Evolutionary conservation across 257 asterid genomes (phyloP).

Genomic region (Fraxinus quadrangulata): DNA sequence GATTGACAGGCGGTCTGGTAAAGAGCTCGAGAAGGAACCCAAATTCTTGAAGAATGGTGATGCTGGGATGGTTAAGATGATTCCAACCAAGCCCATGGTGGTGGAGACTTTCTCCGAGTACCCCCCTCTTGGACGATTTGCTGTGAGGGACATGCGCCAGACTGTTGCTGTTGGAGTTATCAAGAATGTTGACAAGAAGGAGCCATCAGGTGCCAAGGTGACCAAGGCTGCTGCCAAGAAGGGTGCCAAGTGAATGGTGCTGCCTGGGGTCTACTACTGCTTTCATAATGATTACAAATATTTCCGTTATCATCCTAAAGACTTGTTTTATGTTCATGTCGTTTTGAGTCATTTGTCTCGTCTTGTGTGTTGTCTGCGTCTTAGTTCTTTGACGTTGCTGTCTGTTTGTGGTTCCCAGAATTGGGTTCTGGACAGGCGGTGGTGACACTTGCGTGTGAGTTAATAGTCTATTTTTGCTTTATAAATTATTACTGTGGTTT

Average conservation of each 20-base stretch:
- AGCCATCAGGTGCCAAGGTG: constrained; percentile 47
- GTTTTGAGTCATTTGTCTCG: constrained; percentile 3
- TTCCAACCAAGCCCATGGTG: constrained; percentile 48
- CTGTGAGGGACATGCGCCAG: constrained; percentile 53
- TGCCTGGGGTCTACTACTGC: not conserved
- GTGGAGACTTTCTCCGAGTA: constrained; percentile 41
- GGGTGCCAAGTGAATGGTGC: constrained; percentile 40
- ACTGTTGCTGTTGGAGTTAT: constrained; percentile 51
- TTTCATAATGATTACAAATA: not conserved
- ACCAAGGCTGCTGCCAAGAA: constrained; percentile 55
- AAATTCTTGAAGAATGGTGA: constrained; percentile 48
- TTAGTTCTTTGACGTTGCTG: constrained; percentile 4
- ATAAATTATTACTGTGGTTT: not conserved
- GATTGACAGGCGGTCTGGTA: constrained; percentile 46
- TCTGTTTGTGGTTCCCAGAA: constrained; percentile 33
- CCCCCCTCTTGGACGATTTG: constrained; percentile 46
- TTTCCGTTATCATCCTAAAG: not conserved
- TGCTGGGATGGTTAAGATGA: constrained; percentile 42
- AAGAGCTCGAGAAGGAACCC: constrained; percentile 42
- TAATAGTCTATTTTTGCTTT: not conserved
- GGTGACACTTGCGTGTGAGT: constrained; percentile 18
- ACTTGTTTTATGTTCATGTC: not conserved
- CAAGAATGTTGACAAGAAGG: constrained; percentile 47
- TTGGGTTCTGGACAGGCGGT: constrained; percentile 48
- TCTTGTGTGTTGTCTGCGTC: not conserved